Evolutionary conservation across 2,329 filamentous ascomycete genomes (phyloP).

Genomic region (Exophiala dermatitidis): DNA sequence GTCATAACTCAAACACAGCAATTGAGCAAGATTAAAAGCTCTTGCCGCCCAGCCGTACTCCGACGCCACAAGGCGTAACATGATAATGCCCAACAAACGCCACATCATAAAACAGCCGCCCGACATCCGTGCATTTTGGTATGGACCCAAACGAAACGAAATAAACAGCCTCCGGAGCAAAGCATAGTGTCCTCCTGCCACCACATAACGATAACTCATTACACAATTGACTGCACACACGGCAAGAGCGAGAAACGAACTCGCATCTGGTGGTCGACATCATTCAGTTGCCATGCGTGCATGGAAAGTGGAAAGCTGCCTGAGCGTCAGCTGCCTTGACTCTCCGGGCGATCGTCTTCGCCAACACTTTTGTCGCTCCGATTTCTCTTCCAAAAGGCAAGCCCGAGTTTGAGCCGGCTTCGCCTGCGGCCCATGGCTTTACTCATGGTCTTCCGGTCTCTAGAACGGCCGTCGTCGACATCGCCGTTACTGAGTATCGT

Average conservation of each 20-base stretch:
- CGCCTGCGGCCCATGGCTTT: slow-evolving; percentile 22
- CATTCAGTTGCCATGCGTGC: too few relatives aligned
- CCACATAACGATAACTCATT: background rate
- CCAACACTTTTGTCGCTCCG: slow-evolving; percentile 16
- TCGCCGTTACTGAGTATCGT: slow-evolving; percentile 25
- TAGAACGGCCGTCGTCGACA: slow-evolving; percentile 8
- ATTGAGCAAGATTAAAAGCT: background rate
- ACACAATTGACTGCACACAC: background rate
- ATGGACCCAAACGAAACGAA: background rate
- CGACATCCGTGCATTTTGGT: too few relatives aligned
- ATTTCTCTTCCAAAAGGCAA: slow-evolving; percentile 26
- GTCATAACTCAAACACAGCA: background rate
- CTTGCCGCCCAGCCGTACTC: background rate
- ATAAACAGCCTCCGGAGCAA: background rate
- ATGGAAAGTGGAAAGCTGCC: background rate
- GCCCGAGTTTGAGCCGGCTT: slow-evolving; percentile 22
- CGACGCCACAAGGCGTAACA: too few relatives aligned
- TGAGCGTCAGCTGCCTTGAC: slow-evolving; percentile 10
- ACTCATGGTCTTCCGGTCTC: slow-evolving; percentile 20
- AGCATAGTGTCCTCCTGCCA: background rate
- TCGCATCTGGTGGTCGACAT: too few relatives aligned
- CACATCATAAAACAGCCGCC: too few relatives aligned
- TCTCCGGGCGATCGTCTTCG: slow-evolving; percentile 12
- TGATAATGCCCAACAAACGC: too few relatives aligned
- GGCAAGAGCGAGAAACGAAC: too few relatives aligned